Base-by-base conservation (phyloP, 371 early-diverging fungal genomes). In the Mucor plumbeus region DNA sequence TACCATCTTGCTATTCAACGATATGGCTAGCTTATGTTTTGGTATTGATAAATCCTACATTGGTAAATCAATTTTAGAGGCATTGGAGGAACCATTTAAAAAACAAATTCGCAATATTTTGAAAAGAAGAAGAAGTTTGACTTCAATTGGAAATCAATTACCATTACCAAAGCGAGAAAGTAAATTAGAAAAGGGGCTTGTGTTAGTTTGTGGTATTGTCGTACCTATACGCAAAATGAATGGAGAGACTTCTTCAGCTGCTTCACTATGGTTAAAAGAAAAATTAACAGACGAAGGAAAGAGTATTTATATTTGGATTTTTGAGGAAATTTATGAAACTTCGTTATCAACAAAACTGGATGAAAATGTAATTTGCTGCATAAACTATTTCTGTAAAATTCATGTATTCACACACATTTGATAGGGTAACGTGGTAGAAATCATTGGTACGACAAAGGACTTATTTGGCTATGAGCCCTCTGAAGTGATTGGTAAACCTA, bases 191-290 rank as follows among this genome's bases (percentile, higher is more conserved):
- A 63, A 56, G 47, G 68, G 68, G 1, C 58, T 72, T 50, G 84
- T 84, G 44, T 68, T 87, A 38, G 82, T 85, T 21, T 86, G 86
- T 44, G 88, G 87, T 84, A 41, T 84, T 80, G 69, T 88, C 76
- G 72, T 87, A 9, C 80, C 85, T 5, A 83, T 87, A 54, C 71
- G 75, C 35, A 83, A 82, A 63, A 76, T 71, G 54, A 77, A 80
- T 64, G 75, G 83, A 48, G 88, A 88, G 59, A 80, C 76, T 61
- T 33, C 35, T 7, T 81, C 87, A 6, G 79, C 84, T 38, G 87
- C 88, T 8, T 82, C 86, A n/a, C 66, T 88, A 9, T 88, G 88
- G 88, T 71, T 88, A 17, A 88, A 88, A 65, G 79, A 78, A 36
- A 80, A 82, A 64, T 72, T 43, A 36, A 76, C 80, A 38, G 72